Evolutionary conservation across 179 eudicot genomes (phyloP), one percentile per base, ranked within the genome.

Genomic region (Nepenthes alata): DNA sequence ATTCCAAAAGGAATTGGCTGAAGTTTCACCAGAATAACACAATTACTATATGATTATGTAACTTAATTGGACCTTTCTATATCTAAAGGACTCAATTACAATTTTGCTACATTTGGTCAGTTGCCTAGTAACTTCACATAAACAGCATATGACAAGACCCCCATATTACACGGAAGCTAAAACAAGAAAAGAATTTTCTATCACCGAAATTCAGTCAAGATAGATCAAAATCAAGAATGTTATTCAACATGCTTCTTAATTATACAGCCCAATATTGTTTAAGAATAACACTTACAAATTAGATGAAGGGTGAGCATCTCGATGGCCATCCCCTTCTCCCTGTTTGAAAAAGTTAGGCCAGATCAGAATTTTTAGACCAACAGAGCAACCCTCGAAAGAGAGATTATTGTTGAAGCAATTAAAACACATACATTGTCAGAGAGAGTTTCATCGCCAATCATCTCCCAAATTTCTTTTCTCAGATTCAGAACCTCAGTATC

Each of bases 401-500:
- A 10, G 12, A 36, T 36, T 9, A 37, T 16, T 13, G 10, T n/a
- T 16, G 53, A 45, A 55, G 11, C 39, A 44, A 11, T 37, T 35
- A 16, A 12, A 48, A 45, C 67, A 12, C 73, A 12, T 49, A 77
- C 67, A 53, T 67, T 53, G 56, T 67, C 75, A 65, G 38, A 25
- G 35, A 37, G 14, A 54, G 8, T 16, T 38, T 62, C 67, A 50
- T 71, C 71, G 36, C 61, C 72, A 39, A 72, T 35, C 37, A 79
- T 65, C 59, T 77, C 76, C 83, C 83, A 79, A 16, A 53, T 59
- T 65, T 82, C 83, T 55, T 67, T 52, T 52, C 62, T 57, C 7
- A 82, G 79, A 65, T 72, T 64, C 56, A 79, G 50, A n/a, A 58
- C 36, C 71, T 82, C 86, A 50, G 47, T 67, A 37, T 79, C 83